A percentile compares a stretch with the other conserved stretches of the same genome.
These are phyloP conservation scores for Pelargonium citronellum DNA, from an alignment of 441 rosid species.

Conservation along the genomic window DNA sequence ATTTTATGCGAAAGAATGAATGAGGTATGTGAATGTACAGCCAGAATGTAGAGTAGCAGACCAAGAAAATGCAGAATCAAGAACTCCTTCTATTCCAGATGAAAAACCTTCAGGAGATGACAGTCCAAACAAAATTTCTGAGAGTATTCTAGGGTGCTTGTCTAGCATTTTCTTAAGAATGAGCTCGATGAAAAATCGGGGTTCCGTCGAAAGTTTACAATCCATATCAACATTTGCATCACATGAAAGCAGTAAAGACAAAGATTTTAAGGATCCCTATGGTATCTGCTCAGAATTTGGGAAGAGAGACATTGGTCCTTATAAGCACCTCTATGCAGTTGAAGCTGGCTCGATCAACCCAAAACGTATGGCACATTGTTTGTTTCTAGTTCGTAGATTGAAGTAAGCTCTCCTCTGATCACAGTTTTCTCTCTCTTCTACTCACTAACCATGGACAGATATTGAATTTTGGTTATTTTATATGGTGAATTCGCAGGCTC, in stretches of 20 bases:
- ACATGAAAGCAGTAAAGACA: slow-evolving; percentile 25
- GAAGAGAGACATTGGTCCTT: slow-evolving; percentile 57
- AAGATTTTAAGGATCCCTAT: slow-evolving; percentile 46
- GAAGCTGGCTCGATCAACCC: slow-evolving; percentile 45
- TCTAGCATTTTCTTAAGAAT: slow-evolving; percentile 53
- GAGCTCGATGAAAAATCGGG: slow-evolving; percentile 40
- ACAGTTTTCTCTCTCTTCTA: not conserved
- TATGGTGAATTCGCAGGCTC: slow-evolving; percentile 13
- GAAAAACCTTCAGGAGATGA: slow-evolving; percentile 27
- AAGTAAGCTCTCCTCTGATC: slow-evolving; percentile 38
- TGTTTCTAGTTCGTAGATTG: slow-evolving; percentile 54
- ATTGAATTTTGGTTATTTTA: not conserved
- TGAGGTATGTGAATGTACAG: not conserved
- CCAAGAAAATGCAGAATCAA: slow-evolving; percentile 38
- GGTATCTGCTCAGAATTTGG: slow-evolving; percentile 40
- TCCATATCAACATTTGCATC: slow-evolving; percentile 28
- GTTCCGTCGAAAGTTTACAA: slow-evolving; percentile 23
- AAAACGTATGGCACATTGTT: slow-evolving; percentile 41
- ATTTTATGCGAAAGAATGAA: not conserved
- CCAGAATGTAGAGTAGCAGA: not conserved
- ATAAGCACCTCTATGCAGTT: slow-evolving; percentile 46
- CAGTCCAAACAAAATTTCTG: slow-evolving; percentile 61
- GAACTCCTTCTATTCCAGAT: slow-evolving; percentile 22
- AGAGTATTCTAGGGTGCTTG: slow-evolving; percentile 58
- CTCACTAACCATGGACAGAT: not conserved